Percentiles rank a stretch among this genome's conserved stretches.
phyloP scores from a whole-genome alignment of 495 filamentous ascomycete genomes.

The Aspergillus asperescens region DNA sequence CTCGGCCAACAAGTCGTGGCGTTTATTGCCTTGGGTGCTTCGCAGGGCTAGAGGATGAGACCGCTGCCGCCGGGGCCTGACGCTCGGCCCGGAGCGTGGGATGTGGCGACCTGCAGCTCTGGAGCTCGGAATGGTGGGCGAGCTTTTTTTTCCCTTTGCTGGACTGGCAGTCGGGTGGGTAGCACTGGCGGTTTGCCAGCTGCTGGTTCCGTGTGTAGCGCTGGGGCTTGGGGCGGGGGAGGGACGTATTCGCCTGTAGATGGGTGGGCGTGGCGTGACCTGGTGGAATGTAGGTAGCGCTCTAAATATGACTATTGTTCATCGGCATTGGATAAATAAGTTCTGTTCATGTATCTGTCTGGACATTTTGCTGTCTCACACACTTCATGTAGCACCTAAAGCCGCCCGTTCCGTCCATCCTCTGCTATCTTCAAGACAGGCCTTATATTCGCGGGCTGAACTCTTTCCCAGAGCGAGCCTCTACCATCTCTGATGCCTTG shows the following conservation, averaged over 20 bases:
- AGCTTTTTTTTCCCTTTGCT: background rate
- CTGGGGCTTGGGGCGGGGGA: background rate
- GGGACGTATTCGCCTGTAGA: background rate
- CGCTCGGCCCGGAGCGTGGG: background rate
- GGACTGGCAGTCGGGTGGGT: background rate
- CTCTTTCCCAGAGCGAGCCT: background rate
- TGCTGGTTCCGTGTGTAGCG: background rate
- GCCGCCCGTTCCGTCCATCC: no score
- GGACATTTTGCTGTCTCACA: no score
- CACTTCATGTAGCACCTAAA: no score
- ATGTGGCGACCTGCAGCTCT: background rate
- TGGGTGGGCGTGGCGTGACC: no score
- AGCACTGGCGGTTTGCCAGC: background rate
- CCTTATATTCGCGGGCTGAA: background rate
- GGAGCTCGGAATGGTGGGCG: background rate
- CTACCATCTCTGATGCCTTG: background rate
- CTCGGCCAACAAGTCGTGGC: background rate
- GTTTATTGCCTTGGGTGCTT: background rate
- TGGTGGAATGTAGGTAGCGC: no score
- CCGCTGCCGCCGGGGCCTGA: background rate
- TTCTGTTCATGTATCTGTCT: no score
- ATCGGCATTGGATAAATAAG: no score
- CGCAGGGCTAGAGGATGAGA: conserved; percentile 6
- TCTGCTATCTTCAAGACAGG: background rate
- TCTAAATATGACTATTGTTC: no score